phyloP scores from a whole-genome alignment of 495 filamentous ascomycete genomes.

The Trichoderma orchidacearum region DNA sequence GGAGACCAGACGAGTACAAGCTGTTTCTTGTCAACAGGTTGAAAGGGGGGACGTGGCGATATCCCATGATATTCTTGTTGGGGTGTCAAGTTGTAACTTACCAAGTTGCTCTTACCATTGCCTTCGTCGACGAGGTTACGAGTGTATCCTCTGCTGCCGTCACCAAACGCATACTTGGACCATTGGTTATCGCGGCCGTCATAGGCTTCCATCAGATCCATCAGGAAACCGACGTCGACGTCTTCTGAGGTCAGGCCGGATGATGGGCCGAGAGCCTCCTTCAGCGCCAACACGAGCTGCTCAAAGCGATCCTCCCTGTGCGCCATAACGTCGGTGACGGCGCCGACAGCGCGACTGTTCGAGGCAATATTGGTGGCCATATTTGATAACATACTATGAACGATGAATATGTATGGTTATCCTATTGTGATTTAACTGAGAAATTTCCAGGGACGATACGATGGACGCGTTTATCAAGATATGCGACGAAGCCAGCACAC shows the following conservation, averaged over 20 bases:
- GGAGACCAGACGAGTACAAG: conserved; percentile 89
- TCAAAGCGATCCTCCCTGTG: conserved; percentile 41
- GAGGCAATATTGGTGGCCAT: background rate
- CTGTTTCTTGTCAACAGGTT: conserved; percentile 24
- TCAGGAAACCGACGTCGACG: conserved; percentile 56
- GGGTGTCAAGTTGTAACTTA: conserved; percentile 23
- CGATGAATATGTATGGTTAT: background rate
- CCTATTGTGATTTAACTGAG: background rate
- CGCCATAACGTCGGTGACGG: conserved; percentile 2
- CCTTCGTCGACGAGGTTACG: conserved; percentile 82
- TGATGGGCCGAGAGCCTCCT: conserved; percentile 54
- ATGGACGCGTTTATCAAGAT: background rate
- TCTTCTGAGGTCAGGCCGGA: conserved; percentile 71
- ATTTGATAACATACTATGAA: background rate
- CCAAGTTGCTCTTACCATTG: conserved; percentile 83
- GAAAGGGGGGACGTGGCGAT: background rate
- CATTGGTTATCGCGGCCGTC: conserved; percentile 53
- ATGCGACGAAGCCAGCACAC: background rate
- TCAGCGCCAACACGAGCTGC: conserved; percentile 60
- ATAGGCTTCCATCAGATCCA: conserved; percentile 58
- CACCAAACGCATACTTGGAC: conserved; percentile 53
- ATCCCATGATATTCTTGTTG: background rate
- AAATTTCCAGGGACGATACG: background rate
- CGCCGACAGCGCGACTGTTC: conserved; percentile 8
- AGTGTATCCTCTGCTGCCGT: conserved; percentile 58